A percentile compares a stretch with the other conserved stretches of the same genome.
phyloP scores from a whole-genome alignment of 495 filamentous ascomycete species.

The Penicillium canescens region DNA sequence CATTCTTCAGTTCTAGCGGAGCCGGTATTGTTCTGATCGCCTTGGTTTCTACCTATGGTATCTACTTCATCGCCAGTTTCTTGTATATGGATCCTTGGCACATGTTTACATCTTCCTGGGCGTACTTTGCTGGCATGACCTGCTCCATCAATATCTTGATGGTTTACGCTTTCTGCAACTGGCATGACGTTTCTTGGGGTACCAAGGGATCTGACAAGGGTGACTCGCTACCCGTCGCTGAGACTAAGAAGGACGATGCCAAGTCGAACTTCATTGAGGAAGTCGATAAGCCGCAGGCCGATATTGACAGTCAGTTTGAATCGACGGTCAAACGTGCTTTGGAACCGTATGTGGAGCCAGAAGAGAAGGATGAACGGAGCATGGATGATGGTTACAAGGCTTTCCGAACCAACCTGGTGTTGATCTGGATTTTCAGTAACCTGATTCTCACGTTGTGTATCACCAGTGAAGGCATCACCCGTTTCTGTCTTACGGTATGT shows the following conservation, averaged over 20 bases:
- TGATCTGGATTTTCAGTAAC: slow-evolving; percentile 93
- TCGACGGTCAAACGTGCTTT: slow-evolving; percentile 91
- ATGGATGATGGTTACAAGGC: slow-evolving; percentile 97
- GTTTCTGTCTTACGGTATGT: slow-evolving; percentile 81
- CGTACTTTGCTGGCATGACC: slow-evolving; percentile 89
- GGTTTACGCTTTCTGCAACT: slow-evolving; percentile 98
- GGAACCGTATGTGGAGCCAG: slow-evolving; percentile 70
- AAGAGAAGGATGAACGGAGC: slow-evolving; percentile 70
- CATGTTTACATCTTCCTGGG: slow-evolving; percentile 96
- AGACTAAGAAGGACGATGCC: slow-evolving; percentile 76
- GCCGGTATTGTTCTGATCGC: slow-evolving; percentile 88
- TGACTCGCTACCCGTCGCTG: slow-evolving; percentile 83
- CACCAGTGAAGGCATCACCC: slow-evolving; percentile 74
- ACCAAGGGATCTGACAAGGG: slow-evolving; percentile 98
- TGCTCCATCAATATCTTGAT: slow-evolving; percentile 98
- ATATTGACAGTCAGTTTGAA: slow-evolving; percentile 97
- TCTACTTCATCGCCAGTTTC: slow-evolving; percentile 94
- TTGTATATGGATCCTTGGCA: slow-evolving; percentile 99
- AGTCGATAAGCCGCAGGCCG: slow-evolving; percentile 91
- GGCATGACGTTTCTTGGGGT: slow-evolving; percentile 99
- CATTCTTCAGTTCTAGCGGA: slow-evolving; percentile 74
- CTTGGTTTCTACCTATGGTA: slow-evolving; percentile 86
- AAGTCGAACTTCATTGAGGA: slow-evolving; percentile 92
- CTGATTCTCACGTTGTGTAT: slow-evolving; percentile 77
- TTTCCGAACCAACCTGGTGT: slow-evolving; percentile 91